Evolutionary conservation across 2,329 filamentous ascomycete species (phyloP), one percentile per base, ranked within the genome.

Genomic region (Nakataea oryzae): DNA sequence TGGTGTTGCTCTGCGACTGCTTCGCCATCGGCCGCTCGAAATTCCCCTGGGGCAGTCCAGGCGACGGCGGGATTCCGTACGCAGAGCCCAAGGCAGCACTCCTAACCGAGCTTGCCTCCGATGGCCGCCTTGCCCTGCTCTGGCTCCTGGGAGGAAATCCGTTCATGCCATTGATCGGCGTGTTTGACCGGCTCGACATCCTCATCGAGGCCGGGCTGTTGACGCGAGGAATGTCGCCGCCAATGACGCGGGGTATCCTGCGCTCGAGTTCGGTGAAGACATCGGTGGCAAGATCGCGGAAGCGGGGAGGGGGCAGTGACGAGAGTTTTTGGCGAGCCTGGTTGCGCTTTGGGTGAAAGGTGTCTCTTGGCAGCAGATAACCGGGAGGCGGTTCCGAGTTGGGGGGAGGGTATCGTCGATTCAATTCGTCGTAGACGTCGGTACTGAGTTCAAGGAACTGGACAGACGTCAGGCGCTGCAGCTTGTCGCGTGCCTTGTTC

Each of bases 371-470:
- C 28, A 90, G 78, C 7, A 99, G 83, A 71, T 86, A 96, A 14
- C 85, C 78, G 2, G 91, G 90, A 11, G 61, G 61, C n/a, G 83
- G 81, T 3, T 76, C 76, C 58, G 71, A 74, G 65, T 77, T 79
- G 58, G 79, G 79, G 26, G 76, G 75, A 28, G 79, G 78, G 67
- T 80, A 82, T 66, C 95, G 86, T 64, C 95, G 88, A 67, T 96
- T 81, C 66, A 97, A 81, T 76, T 99, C 95, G 75, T 99, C 95
- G 76, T 90, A 97, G 54, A 99, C 93, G 76, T 99, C 95, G 63
- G 93, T 97, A 75, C 93, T 97, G 65, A 99, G 83, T 77, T 99
- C 95, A 75, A 96, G 91, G 74, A 99, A 97, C 74, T 99, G 95
- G 30, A 96, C 91, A 1, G 89, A 81, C 0, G 93, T 96, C 60